Evolutionary conservation across 805 yeast species (phyloP).

Genomic region (Wickerhamomyces hampshirensis): DNA sequence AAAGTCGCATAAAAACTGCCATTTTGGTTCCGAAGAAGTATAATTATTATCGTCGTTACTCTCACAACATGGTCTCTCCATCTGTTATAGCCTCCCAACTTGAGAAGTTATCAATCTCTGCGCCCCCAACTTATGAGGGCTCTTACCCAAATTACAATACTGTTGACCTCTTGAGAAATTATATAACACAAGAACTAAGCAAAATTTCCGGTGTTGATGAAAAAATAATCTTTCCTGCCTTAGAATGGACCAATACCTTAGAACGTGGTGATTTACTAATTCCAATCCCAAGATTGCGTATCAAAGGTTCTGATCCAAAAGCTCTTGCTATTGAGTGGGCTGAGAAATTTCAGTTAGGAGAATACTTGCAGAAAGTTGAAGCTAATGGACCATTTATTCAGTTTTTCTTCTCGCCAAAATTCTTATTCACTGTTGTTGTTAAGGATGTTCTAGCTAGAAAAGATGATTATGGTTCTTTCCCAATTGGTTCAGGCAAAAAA

Average conservation of each 20-base stretch:
- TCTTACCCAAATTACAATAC: conserved; percentile 78
- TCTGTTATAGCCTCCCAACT: conserved; percentile 28
- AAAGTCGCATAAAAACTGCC: no score
- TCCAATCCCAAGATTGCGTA: conserved; percentile 89
- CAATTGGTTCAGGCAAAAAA: conserved; percentile 67
- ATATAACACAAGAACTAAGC: conserved; percentile 75
- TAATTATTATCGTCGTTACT: background rate
- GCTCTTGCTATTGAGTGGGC: conserved; percentile 76
- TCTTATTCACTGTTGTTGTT: conserved; percentile 63
- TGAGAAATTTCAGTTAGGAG: conserved; percentile 65
- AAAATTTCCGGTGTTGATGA: conserved; percentile 68
- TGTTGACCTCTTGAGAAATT: conserved; percentile 84
- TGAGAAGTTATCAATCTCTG: conserved; percentile 29
- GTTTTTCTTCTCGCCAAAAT: conserved; percentile 69
- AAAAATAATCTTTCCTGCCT: conserved; percentile 68
- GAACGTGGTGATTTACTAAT: conserved; percentile 92
- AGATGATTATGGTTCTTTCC: conserved; percentile 64
- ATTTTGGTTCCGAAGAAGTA: background rate
- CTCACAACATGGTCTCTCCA: conserved; percentile 23
- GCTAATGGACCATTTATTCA: conserved; percentile 91
- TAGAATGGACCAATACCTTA: conserved; percentile 80
- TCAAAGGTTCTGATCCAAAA: conserved; percentile 76
- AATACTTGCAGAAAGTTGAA: conserved; percentile 61
- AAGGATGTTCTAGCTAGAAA: conserved; percentile 62
- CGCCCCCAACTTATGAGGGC: conserved; percentile 45